phyloP scores from a whole-genome alignment of 1,139 yeast genomes.

The Hyphopichia buzzinii region DNA sequence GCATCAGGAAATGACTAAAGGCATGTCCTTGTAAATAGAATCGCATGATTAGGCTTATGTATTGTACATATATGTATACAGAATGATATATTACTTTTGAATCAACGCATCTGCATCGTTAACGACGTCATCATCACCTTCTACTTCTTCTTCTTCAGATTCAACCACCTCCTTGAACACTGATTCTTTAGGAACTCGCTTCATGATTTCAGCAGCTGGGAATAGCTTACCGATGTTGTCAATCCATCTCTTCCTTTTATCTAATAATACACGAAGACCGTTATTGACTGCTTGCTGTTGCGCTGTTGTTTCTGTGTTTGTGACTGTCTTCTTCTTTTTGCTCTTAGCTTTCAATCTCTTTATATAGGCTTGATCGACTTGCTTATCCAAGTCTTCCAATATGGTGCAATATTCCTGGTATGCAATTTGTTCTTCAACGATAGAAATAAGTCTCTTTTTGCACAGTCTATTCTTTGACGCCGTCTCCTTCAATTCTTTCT shows the following conservation, averaged over 20 bases:
- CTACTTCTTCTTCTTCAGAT: conserved; percentile 42
- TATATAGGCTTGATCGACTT: conserved; percentile 90
- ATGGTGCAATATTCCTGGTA: conserved; percentile 93
- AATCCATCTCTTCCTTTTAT: conserved; percentile 87
- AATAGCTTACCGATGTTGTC: conserved; percentile 85
- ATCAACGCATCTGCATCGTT: conserved; percentile 40
- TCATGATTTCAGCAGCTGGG: conserved; percentile 64
- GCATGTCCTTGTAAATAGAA: conserved; percentile 26
- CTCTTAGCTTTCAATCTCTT: conserved; percentile 82
- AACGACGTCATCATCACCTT: conserved; percentile 50
- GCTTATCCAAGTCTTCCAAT: conserved; percentile 90
- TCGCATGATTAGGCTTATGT: background rate
- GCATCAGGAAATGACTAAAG: conserved; percentile 47
- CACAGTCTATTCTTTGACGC: conserved; percentile 64
- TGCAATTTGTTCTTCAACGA: conserved; percentile 87
- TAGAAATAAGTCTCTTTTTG: conserved; percentile 64
- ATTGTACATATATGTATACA: background rate
- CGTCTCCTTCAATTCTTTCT: conserved; percentile 62
- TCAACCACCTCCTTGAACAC: conserved; percentile 43
- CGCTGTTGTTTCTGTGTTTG: conserved; percentile 34
- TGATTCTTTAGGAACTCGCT: conserved; percentile 67
- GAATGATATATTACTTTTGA: conserved; percentile 1
- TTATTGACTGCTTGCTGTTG: conserved; percentile 63
- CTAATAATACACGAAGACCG: conserved; percentile 75
- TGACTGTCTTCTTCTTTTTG: conserved; percentile 52